A percentile compares a stretch with the other conserved stretches of the same genome.
Conservation (phyloP, 345 rosid genomes). For the Sisymbrium altissimum region DNA sequence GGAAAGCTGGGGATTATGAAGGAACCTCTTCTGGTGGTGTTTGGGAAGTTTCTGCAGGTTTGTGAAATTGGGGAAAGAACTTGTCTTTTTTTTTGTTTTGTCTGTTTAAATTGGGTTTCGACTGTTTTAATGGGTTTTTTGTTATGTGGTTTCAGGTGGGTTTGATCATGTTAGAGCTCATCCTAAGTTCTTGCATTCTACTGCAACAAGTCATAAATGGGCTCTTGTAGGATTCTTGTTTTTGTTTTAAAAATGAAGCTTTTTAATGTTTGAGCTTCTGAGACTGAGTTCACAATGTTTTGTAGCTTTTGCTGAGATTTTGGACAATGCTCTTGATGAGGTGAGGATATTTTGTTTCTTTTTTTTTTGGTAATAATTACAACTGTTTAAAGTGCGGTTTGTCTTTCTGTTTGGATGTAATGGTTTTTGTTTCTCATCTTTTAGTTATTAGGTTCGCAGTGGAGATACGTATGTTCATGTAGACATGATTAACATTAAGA, state of each 20-base stretch:
- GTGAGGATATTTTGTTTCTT: conserved; percentile 29
- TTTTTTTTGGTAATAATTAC: no score
- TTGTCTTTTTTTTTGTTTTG: no score
- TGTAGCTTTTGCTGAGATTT: conserved; percentile 91
- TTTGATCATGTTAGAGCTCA: conserved; percentile 93
- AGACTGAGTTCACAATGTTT: neutral
- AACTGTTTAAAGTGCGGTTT: no score
- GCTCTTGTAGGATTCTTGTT: conserved; percentile 78
- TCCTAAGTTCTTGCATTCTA: conserved; percentile 92
- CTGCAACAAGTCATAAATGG: conserved; percentile 98
- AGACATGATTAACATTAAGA: conserved; percentile 60
- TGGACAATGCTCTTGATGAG: conserved; percentile 92
- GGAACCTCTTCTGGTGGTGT: conserved; percentile 44
- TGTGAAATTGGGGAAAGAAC: no score
- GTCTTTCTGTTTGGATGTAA: no score
- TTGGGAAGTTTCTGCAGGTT: conserved; percentile 47
- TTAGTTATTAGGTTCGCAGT: conserved; percentile 46
- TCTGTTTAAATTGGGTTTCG: no score
- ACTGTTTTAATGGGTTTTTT: no score
- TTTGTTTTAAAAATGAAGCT: no score
- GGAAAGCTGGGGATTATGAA: conserved; percentile 97
- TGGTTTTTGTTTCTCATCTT: neutral
- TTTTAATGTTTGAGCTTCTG: neutral
- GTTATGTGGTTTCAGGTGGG: conserved; percentile 48
- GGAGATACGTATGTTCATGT: conserved; percentile 79